These are phyloP conservation scores for Cyclotella choctawhatcheeana DNA, from an alignment of 108 stramenopile species.

Conservation along the genomic window DNA sequence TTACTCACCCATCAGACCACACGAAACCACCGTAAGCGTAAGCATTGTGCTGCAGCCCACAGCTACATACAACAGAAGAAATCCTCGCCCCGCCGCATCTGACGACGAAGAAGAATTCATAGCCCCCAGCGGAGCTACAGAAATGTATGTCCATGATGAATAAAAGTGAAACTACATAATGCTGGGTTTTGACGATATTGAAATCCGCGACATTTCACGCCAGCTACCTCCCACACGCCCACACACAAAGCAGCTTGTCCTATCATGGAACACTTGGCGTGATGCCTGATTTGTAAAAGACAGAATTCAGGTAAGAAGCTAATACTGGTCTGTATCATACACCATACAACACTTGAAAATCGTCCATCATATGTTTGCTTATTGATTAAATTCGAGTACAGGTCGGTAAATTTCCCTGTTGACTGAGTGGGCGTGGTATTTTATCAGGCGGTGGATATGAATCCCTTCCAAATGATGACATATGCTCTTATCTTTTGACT, in stretches of 20 bases:
- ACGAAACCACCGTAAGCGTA: no score
- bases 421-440: slow-evolving; percentile 99
- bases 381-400: slow-evolving; percentile 99
- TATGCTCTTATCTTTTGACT: slow-evolving; percentile 98
- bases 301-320: slow-evolving; percentile 99
- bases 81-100: slow-evolving; percentile 10
- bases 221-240: slow-evolving; percentile 99
- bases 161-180: no score
- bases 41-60: no score
- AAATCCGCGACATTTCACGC: slow-evolving; percentile 99
- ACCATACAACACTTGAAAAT: slow-evolving; percentile 99
- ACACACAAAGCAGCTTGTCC: slow-evolving; percentile 99
- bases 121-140: slow-evolving; percentile 72
- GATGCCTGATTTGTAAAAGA: slow-evolving; percentile 98
- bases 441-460: slow-evolving; percentile 99
- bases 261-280: slow-evolving; percentile 98
- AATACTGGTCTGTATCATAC: slow-evolving; percentile 97
- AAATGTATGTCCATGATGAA: slow-evolving; percentile 97
- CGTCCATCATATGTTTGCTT: slow-evolving; percentile 98
- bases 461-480: slow-evolving; percentile 99
- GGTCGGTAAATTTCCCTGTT: slow-evolving; percentile 99
- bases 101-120: slow-evolving; percentile 79
- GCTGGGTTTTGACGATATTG: slow-evolving; percentile 97
- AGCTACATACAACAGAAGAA: no score
- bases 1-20: no score